These are phyloP conservation scores for Fusarium sublunatum DNA, from an alignment of 2,329 filamentous ascomycete genomes.

Conservation along the genomic window DNA sequence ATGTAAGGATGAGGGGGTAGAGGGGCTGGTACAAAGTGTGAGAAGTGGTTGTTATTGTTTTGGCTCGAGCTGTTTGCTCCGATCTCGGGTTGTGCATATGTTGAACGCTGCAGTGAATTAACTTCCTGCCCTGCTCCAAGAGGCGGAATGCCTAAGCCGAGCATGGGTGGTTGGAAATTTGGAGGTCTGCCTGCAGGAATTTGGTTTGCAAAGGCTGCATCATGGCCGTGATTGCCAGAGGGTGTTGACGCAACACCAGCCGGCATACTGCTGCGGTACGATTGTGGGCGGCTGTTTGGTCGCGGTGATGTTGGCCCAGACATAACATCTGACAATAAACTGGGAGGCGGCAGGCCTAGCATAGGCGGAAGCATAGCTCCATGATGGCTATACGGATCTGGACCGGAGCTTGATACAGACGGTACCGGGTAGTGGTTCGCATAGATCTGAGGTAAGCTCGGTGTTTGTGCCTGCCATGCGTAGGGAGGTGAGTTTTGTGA, in stretches of 20 bases:
- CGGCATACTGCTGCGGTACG: conserved; percentile 30
- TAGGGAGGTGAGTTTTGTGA: conserved; percentile 37
- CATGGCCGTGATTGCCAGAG: conserved; percentile 22
- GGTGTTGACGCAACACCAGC: conserved; percentile 10
- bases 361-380: conserved; percentile 42
- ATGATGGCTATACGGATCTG: conserved; percentile 39
- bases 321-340: conserved; percentile 29
- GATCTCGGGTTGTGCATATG: conserved; percentile 34
- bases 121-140: conserved; percentile 34
- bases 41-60: conserved; percentile 28
- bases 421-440: conserved; percentile 32
- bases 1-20: conserved; percentile 32
- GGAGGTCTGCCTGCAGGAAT: conserved; percentile 30
- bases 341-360: conserved; percentile 30
- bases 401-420: conserved; percentile 21
- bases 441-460: conserved; percentile 36
- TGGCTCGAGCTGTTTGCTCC: conserved; percentile 35
- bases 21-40: conserved; percentile 29
- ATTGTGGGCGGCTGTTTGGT: conserved; percentile 21
- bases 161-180: conserved; percentile 34
- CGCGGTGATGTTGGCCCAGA: conserved; percentile 27
- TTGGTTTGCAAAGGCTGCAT: conserved; percentile 41
- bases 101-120: conserved; percentile 38
- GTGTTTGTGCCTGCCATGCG: conserved; percentile 40
- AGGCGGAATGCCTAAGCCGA: conserved; percentile 26